Evolutionary conservation across 345 rosid genomes (phyloP), one percentile per base, ranked within the genome.

Genomic region (Linum tenue): DNA sequence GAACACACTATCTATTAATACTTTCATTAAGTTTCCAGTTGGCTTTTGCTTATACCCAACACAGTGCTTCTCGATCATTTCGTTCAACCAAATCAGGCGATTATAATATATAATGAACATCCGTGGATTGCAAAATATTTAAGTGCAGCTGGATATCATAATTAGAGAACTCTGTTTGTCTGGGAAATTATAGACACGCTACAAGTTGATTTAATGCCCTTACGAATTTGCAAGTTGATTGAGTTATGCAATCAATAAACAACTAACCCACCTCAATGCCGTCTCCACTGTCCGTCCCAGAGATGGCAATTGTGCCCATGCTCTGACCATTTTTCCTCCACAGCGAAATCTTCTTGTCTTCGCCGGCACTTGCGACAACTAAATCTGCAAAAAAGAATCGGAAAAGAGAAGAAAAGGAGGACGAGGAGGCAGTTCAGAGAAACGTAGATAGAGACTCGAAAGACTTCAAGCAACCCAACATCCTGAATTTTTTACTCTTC

Each of bases 321-420:
- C 77, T 83, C 71, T 70, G 86, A 69, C 99, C 99, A 81, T 77
- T 87, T 73, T 79, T 84, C 78, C 90, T 70, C 95, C 96, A 87
- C 55, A 95, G 7, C 0, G 99, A 88, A 68, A 95, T 91, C 88
- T 80, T 91, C 86, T 87, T 89, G 69, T 91, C 99, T 39, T 91
- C 99, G 61, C 99, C 97, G 2, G 96, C 85, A 83, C 97, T 90
- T n/a, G 95, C 99, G 72, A 91, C 86, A 39, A 91, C 99, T 68
- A 95, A 81, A 87, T 95, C 99, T 95, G 80, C 75, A 79, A 36
- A 65, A 61, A 59, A 64, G n/a, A 64, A 22, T 8, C 51, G 0
- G 2, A 38, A 40, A 7, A 3, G 41, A 14, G 37, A 60, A 42
- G 41, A 70, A 56, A 3, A 59, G 39, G 36, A 59, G 39, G 40